Evolutionary conservation across 1,284 basidiomycete genomes (phyloP).

Genomic region (Ustilago esculenta): DNA sequence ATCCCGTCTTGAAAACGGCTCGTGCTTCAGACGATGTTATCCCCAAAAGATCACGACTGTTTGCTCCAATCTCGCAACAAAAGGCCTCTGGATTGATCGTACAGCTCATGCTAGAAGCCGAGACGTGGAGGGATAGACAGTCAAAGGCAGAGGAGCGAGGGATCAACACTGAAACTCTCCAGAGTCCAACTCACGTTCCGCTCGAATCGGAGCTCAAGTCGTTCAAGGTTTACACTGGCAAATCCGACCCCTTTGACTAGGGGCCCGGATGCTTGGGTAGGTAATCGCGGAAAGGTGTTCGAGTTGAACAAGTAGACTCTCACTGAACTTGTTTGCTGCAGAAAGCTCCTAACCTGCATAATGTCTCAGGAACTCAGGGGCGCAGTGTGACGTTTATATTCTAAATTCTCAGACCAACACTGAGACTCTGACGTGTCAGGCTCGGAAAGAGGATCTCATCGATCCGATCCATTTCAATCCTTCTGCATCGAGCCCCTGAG

Average conservation of each 20-base stretch:
- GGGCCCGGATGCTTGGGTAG: no score
- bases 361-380: background rate
- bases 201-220: constrained; percentile 11
- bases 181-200: background rate
- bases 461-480: background rate
- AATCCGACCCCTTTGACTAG: no score
- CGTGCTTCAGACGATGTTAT: no score
- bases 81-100: no score
- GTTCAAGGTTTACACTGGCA: no score
- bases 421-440: constrained; percentile 3
- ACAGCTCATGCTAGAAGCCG: no score
- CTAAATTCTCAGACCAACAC: constrained; percentile 17
- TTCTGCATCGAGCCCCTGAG: constrained; percentile 25
- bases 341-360: constrained; percentile 23
- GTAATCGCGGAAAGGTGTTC: background rate
- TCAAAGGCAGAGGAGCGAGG: no score
- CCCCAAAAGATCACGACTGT: no score
- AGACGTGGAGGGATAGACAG: background rate
- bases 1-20: no score
- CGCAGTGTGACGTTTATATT: constrained; percentile 16
- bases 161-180: constrained; percentile 6
- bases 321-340: constrained; percentile 16
- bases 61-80: no score
- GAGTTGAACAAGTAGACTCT: constrained; percentile 11
- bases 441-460: background rate